These are phyloP conservation scores for Phlebiopsis flavidoalba DNA, from an alignment of 768 basidiomycete species.

Conservation along the genomic window DNA sequence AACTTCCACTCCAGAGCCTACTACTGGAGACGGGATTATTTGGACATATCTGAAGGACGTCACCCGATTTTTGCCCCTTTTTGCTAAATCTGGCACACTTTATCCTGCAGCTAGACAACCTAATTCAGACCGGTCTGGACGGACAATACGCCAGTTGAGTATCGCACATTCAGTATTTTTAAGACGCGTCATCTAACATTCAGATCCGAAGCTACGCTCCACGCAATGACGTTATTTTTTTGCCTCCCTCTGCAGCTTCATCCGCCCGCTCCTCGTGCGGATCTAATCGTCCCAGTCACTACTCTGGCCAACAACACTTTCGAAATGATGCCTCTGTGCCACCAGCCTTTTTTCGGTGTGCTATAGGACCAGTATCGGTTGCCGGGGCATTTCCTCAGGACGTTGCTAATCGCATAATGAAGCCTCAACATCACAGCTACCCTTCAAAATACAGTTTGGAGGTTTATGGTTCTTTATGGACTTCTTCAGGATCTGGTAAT, in stretches of 20 bases:
- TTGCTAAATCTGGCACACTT: conserved; percentile 62
- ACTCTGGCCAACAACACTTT: conserved; percentile 55
- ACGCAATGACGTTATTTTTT: conserved; percentile 77
- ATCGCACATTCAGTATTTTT: neutral
- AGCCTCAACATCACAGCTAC: conserved; percentile 69
- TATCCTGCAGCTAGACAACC: conserved; percentile 70
- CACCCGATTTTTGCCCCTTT: conserved; percentile 66
- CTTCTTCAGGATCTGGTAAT: conserved; percentile 61
- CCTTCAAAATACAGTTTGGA: conserved; percentile 63
- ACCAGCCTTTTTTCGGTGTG: conserved; percentile 68
- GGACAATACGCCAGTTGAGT: conserved; percentile 64
- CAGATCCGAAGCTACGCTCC: conserved; percentile 46
- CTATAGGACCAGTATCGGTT: neutral
- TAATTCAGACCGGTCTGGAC: conserved; percentile 49
- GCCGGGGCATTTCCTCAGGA: no score
- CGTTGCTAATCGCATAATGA: neutral
- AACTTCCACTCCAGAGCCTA: conserved; percentile 77
- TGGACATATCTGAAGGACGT: conserved; percentile 79
- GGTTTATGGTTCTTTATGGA: conserved; percentile 67
- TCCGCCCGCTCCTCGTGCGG: conserved; percentile 55
- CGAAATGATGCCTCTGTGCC: conserved; percentile 76
- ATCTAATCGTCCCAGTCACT: conserved; percentile 66
- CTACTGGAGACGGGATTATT: conserved; percentile 58
- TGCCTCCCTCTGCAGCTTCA: conserved; percentile 47
- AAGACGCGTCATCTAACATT: neutral